Evolutionary conservation across 2,329 filamentous ascomycete genomes (phyloP).

Genomic region (Tolypocladium tropicale): DNA sequence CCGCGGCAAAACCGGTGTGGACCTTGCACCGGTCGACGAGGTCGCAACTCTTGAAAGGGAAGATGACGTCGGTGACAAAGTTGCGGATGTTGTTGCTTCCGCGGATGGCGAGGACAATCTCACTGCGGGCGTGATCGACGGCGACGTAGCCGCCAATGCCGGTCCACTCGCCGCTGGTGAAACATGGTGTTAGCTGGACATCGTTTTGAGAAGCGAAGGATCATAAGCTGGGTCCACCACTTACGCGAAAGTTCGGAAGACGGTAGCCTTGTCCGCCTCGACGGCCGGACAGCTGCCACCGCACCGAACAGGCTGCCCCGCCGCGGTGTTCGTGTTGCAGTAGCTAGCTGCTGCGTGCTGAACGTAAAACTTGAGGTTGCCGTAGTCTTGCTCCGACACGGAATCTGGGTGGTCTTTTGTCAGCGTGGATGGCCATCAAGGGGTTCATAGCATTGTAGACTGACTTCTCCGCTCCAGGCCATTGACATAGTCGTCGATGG

Average conservation of each 20-base stretch:
- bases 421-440: background rate
- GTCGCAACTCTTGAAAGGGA: constrained; percentile 16
- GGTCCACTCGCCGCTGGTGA: constrained; percentile 25
- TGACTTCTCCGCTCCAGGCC: constrained; percentile 24
- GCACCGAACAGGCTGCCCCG: constrained; percentile 33
- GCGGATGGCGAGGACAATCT: constrained; percentile 51
- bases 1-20: constrained; percentile 48
- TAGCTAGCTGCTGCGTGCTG: constrained; percentile 43
- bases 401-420: background rate
- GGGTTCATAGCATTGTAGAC: background rate
- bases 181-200: constrained; percentile 5
- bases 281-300: constrained; percentile 32
- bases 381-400: constrained; percentile 21
- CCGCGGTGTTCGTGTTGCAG: constrained; percentile 35
- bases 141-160: constrained; percentile 42
- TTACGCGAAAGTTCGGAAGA: constrained; percentile 32
- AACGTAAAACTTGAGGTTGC: constrained; percentile 34
- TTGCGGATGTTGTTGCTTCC: constrained; percentile 50
- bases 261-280: constrained; percentile 28
- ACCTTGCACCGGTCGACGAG: constrained; percentile 33
- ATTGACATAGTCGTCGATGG: constrained; percentile 13
- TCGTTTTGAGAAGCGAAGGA: background rate
- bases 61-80: constrained; percentile 45
- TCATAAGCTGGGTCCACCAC: constrained; percentile 2
- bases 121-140: constrained; percentile 33